A percentile compares a stretch with the other conserved stretches of the same genome.
Conservation (phyloP, 2,329 filamentous ascomycete genomes). For the Alternaria brassicicola region DNA sequence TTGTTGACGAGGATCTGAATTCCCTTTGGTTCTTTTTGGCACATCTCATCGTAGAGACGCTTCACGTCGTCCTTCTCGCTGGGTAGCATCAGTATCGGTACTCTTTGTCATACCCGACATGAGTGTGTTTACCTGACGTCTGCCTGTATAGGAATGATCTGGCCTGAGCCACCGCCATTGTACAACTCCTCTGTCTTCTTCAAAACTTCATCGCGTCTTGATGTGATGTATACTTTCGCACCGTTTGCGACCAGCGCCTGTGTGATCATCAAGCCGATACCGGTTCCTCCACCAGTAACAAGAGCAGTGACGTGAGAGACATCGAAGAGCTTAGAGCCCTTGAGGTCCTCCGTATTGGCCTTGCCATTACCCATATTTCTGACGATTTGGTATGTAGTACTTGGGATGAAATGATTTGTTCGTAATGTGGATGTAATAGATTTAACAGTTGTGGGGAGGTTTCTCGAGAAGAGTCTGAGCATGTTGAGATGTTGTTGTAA, state of each 20-base stretch:
- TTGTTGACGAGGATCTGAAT: constrained; percentile 63
- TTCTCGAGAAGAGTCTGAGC: constrained; percentile 40
- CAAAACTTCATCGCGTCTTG: constrained; percentile 41
- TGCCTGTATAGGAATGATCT: constrained; percentile 50
- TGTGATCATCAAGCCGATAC: constrained; percentile 67
- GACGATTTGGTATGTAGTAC: constrained; percentile 25
- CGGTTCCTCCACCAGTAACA: constrained; percentile 55
- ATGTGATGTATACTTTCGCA: constrained; percentile 56
- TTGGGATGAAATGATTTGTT: constrained; percentile 18
- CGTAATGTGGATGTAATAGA: constrained; percentile 10
- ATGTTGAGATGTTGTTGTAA: constrained; percentile 21
- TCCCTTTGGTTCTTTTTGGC: constrained; percentile 56
- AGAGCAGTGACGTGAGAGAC: constrained; percentile 54
- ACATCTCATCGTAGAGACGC: constrained; percentile 50
- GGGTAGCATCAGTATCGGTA: not conserved
- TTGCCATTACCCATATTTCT: constrained; percentile 45
- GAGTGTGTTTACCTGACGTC: constrained; percentile 35
- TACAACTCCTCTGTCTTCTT: constrained; percentile 56
- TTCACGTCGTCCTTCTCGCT: constrained; percentile 58
- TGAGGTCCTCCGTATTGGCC: constrained; percentile 49
- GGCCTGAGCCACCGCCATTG: constrained; percentile 53
- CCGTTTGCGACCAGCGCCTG: constrained; percentile 68
- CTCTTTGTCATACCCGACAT: too few species aligned
- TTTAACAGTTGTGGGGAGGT: constrained; percentile 12
- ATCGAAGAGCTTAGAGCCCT: constrained; percentile 53